Conservation (phyloP, 2,329 filamentous ascomycete genomes). For the Scytalidium sp. region DNA sequence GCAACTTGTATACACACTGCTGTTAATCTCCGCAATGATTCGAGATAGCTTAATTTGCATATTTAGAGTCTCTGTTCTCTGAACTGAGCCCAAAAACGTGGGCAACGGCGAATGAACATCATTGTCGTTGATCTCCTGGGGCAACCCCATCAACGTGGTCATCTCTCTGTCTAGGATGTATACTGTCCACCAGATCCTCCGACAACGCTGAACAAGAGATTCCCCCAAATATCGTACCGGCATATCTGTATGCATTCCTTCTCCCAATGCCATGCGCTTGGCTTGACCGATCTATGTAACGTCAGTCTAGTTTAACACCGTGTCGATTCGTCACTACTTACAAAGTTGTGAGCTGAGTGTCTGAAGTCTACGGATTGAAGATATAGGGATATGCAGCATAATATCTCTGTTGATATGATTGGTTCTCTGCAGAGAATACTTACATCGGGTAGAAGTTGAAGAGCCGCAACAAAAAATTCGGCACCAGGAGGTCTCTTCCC, state of each 20-base stretch:
- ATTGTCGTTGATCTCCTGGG: constrained; percentile 46
- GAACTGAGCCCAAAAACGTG: constrained; percentile 34
- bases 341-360: constrained; percentile 41
- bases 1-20: constrained; percentile 30
- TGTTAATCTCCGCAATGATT: constrained; percentile 40
- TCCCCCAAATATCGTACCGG: constrained; percentile 37
- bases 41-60: constrained; percentile 45
- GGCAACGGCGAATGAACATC: constrained; percentile 47
- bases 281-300: constrained; percentile 44
- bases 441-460: constrained; percentile 40
- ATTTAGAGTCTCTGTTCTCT: constrained; percentile 35
- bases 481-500: constrained; percentile 40
- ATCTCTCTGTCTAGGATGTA: constrained; percentile 52
- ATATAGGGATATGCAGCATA: constrained; percentile 50
- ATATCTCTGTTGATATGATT: constrained; percentile 43
- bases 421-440: constrained; percentile 39
- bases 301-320: background rate
- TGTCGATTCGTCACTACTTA: constrained; percentile 20
- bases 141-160: constrained; percentile 50
- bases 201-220: constrained; percentile 40
- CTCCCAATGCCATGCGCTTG: constrained; percentile 43
- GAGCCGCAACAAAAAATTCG: constrained; percentile 42
- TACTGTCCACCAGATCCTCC: constrained; percentile 52
- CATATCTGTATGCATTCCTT: constrained; percentile 53
- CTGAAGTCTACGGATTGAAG: constrained; percentile 48